These are phyloP conservation scores for Rutstroemia sp. DNA, from an alignment of 2,329 filamentous ascomycete species.

Conservation along the genomic window DNA sequence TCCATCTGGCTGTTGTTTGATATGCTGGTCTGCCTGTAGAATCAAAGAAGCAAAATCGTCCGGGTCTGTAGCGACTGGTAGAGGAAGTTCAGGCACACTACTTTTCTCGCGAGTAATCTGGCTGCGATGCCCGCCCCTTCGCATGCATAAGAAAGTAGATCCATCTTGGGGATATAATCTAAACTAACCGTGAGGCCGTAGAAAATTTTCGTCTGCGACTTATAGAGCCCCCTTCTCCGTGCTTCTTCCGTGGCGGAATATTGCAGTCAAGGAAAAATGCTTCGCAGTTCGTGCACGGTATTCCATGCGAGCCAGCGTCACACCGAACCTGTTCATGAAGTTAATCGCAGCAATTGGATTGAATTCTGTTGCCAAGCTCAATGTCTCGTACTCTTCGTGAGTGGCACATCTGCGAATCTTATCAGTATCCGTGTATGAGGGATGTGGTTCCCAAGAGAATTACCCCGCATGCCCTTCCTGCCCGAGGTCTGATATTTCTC, in stretches of 20 bases:
- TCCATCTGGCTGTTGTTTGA: conserved; percentile 60
- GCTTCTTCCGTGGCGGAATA: conserved; percentile 89
- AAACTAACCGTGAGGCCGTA: conserved; percentile 2
- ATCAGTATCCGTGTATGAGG: neutral
- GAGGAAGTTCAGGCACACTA: conserved; percentile 29
- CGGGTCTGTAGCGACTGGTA: conserved; percentile 49
- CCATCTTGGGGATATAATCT: neutral
- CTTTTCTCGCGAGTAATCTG: conserved; percentile 32
- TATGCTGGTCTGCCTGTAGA: conserved; percentile 65
- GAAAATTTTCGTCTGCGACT: conserved; percentile 56
- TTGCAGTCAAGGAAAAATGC: conserved; percentile 97
- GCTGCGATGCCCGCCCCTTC: neutral
- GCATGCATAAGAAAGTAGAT: neutral
- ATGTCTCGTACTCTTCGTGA: neutral
- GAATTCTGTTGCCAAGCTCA: neutral
- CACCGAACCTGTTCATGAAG: conserved; percentile 68
- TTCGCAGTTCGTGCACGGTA: conserved; percentile 97
- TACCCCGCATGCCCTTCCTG: conserved; percentile 9
- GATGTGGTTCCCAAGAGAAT: neutral
- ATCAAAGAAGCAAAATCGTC: conserved; percentile 77
- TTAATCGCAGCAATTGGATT: neutral
- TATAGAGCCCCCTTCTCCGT: conserved; percentile 48
- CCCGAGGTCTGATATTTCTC: conserved; percentile 1
- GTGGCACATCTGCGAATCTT: neutral
- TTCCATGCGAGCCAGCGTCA: conserved; percentile 90